Base-by-base conservation (phyloP, 2,329 filamentous ascomycete species). In the Alternaria infectoria region DNA sequence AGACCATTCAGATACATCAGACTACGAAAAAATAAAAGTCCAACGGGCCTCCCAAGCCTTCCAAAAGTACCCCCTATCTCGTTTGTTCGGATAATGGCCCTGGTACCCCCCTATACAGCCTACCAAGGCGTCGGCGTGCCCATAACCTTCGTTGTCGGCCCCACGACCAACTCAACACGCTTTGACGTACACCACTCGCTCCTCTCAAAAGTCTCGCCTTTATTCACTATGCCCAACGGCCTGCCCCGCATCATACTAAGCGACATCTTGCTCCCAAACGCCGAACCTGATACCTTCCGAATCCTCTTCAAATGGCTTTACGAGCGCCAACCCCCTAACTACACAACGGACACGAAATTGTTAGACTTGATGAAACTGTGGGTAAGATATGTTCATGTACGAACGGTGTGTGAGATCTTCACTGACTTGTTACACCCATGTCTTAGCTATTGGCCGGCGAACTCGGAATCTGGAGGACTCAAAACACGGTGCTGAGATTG, bases 401-500 rank as follows among this genome's bases (percentile, higher is more conserved):
- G 7, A 36, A 36, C 15, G 15, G 32, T 4, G 5, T n/a, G n/a
- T 36, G 15, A 10, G 32, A 36, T 8, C 0, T 36, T 9, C 32
- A 36, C 32, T 36, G 32, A 36, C 32, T n/a, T 36, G 15, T 36
- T 1, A n/a, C 32, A 9, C 32, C 32, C 15, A 36, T 4, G 2
- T 36, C 32, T n/a, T n/a, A 36, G 32, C n/a, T 36, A 2, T 12
- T 57, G 10, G 60, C 54, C 2, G 26, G 28, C 5, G 25, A 50
- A 9, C 60, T 66, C 8, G 66, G 66, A 0, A 17, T 64, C 19
- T 66, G 57, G 54, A 45, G 30, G 23, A 59, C 44, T 15, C 44
- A 52, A 23, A 68, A 68, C n/a, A 64, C 63, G 19, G 17, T 63
- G 2, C 2, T 62, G 15, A 46, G 66, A 2, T 21, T 66, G 12